A percentile compares a stretch with the other conserved stretches of the same genome.
Conservation (phyloP, 2,329 filamentous ascomycete genomes). For the Botrytis galanthina region DNA sequence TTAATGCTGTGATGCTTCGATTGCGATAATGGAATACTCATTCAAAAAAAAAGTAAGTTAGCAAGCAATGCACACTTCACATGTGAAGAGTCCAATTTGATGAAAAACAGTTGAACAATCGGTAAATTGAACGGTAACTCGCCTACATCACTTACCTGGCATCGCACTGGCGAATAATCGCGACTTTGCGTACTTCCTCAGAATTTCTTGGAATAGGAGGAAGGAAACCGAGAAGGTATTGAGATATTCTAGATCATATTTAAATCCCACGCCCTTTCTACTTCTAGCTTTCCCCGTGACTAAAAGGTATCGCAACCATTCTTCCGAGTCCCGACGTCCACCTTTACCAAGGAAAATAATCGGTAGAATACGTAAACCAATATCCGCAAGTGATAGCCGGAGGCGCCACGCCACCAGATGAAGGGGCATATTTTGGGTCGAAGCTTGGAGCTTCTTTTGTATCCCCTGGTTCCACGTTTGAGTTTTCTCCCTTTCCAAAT, state of each 20-base stretch:
- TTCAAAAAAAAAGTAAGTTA: neutral
- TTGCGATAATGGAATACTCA: neutral
- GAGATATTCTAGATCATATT: neutral
- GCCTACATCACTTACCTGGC: neutral
- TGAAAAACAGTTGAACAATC: neutral
- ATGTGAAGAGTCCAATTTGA: neutral
- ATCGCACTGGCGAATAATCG: neutral
- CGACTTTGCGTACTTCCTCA: neutral
- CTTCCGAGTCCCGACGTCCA: neutral
- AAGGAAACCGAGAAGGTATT: neutral
- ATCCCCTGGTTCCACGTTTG: neutral
- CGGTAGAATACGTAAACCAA: neutral
- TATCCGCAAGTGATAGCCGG: neutral
- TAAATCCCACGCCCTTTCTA: neutral
- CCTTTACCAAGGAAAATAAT: neutral
- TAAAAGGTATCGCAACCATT: neutral
- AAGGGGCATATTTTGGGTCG: neutral
- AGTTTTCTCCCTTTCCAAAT: neutral
- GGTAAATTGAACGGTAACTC: neutral
- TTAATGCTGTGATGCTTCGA: neutral
- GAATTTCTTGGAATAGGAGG: neutral
- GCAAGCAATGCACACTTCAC: neutral
- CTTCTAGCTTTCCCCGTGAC: neutral
- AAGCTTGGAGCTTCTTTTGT: neutral
- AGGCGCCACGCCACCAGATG: conserved; percentile 16